Conservation (phyloP, 129 eudicot species). For the Helichrysum umbraculigerum region DNA sequence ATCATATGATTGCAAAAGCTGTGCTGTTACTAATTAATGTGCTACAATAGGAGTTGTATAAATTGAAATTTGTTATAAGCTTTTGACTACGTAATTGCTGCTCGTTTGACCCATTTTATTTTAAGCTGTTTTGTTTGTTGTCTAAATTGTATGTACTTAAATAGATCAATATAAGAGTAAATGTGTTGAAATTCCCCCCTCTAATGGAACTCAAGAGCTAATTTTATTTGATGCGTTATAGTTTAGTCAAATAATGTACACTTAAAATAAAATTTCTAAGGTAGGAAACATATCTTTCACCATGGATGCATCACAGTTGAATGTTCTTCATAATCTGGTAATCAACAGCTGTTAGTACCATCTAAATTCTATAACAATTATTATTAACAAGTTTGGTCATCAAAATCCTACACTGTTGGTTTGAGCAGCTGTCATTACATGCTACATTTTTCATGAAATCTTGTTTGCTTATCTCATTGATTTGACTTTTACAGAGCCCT, state of each 20-base stretch:
- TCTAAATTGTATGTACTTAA: background rate
- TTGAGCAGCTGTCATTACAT: background rate
- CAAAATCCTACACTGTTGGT: background rate
- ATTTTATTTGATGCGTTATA: background rate
- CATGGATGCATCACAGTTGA: conserved; percentile 3
- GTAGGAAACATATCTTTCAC: background rate
- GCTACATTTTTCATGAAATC: background rate
- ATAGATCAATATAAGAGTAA: background rate
- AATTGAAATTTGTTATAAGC: background rate
- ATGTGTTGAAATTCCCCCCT: background rate
- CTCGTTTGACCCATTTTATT: background rate
- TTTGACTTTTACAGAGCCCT: conserved; percentile 48
- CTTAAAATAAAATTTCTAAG: background rate
- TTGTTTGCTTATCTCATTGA: background rate
- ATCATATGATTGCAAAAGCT: background rate
- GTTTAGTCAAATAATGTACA: conserved; percentile 2
- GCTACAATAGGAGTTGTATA: background rate
- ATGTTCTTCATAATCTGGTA: background rate
- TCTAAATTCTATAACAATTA: background rate
- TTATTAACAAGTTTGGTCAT: background rate
- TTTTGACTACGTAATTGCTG: background rate
- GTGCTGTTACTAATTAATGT: background rate
- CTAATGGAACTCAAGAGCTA: background rate
- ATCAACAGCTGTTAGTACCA: background rate
- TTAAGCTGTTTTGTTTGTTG: background rate